phyloP scores from a whole-genome alignment of 1,284 basidiomycete species.

The Rhodotorula mucilaginosa region DNA sequence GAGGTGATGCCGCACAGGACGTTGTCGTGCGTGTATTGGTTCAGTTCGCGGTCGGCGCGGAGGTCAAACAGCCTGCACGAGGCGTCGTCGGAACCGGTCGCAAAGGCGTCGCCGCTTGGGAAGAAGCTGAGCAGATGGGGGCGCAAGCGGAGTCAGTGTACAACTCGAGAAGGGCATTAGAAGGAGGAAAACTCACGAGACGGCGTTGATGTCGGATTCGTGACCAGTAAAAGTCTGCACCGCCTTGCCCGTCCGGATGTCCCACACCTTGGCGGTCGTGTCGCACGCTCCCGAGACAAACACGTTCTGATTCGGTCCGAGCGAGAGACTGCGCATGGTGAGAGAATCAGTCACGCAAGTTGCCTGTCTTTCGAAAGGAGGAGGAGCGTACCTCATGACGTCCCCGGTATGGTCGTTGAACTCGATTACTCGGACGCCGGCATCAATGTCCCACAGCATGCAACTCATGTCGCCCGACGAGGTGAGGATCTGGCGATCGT shows the following conservation, averaged over 20 bases:
- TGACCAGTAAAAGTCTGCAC: slow-evolving; percentile 99
- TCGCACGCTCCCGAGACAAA: slow-evolving; percentile 99
- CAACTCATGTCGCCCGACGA: slow-evolving; percentile 99
- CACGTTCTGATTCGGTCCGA: slow-evolving; percentile 88
- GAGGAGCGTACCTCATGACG: slow-evolving; percentile 81
- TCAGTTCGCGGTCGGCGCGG: slow-evolving; percentile 92
- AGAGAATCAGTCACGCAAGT: slow-evolving; percentile 17
- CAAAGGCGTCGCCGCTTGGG: slow-evolving; percentile 98
- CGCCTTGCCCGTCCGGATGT: slow-evolving; percentile 91
- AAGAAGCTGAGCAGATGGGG: slow-evolving; percentile 68
- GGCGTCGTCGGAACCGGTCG: slow-evolving; percentile 97
- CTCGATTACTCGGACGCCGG: slow-evolving; percentile 88
- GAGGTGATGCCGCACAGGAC: slow-evolving; percentile 98
- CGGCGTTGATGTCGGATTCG: slow-evolving; percentile 98
- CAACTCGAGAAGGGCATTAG: no score
- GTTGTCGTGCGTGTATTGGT: slow-evolving; percentile 95
- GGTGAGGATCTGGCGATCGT: slow-evolving; percentile 96
- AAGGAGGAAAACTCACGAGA: slow-evolving; percentile 51
- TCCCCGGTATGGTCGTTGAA: slow-evolving; percentile 99
- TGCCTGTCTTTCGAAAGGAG: neutral
- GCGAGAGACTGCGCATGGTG: slow-evolving; percentile 67
- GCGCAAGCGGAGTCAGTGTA: neutral
- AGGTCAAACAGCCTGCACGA: slow-evolving; percentile 98
- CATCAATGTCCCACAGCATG: slow-evolving; percentile 99
- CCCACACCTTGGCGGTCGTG: slow-evolving; percentile 97